Conservation (phyloP, 805 yeast species). For the Hanseniaspora lindneri region DNA sequence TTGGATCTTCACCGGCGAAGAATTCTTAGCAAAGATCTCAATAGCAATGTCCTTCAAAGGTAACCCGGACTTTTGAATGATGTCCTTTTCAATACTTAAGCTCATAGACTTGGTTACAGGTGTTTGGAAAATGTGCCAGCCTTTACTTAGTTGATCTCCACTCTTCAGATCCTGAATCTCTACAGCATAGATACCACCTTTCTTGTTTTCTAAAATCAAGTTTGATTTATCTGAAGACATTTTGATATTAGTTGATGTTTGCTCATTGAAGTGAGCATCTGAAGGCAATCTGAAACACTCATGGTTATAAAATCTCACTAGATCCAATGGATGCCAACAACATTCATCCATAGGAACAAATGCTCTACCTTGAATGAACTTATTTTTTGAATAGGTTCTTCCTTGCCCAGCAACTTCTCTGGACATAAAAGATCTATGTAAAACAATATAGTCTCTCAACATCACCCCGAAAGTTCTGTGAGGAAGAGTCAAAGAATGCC, state of each 20-base stretch:
- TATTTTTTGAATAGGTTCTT: constrained; percentile 23
- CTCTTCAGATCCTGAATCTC: constrained; percentile 13
- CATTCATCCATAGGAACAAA: constrained; percentile 50
- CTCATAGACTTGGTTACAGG: constrained; percentile 25
- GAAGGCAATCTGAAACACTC: constrained; percentile 61
- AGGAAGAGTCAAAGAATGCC: constrained; percentile 83
- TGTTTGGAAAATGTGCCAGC: constrained; percentile 9
- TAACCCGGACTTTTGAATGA: background rate
- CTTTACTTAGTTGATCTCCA: constrained; percentile 14
- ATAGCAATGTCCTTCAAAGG: constrained; percentile 5
- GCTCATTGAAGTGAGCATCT: background rate
- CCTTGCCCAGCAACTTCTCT: constrained; percentile 54
- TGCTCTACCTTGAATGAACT: constrained; percentile 4
- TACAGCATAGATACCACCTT: constrained; percentile 10
- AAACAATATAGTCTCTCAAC: constrained; percentile 71
- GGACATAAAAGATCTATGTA: constrained; percentile 72
- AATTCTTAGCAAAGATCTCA: constrained; percentile 6
- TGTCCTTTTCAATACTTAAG: constrained; percentile 21
- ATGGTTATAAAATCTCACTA: constrained; percentile 66
- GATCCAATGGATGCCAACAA: constrained; percentile 76
- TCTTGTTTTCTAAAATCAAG: constrained; percentile 4
- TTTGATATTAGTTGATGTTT: constrained; percentile 2
- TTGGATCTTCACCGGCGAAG: constrained; percentile 17
- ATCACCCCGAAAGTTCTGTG: constrained; percentile 84
- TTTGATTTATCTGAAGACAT: constrained; percentile 1